Evolutionary conservation across 2,329 filamentous ascomycete species (phyloP).

Genomic region (Fusarium verrucosum): DNA sequence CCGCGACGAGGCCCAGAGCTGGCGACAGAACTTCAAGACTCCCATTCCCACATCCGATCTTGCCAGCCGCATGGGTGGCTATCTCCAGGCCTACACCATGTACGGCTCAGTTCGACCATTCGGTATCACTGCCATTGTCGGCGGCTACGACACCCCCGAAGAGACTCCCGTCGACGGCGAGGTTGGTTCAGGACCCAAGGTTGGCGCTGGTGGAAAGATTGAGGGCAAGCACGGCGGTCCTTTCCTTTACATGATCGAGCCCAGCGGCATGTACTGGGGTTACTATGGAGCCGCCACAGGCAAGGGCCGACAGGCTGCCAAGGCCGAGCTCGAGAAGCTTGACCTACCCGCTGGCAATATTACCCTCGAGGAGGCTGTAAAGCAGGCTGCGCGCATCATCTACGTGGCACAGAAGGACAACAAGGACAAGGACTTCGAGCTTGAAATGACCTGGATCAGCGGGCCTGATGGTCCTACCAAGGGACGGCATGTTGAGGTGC

Average conservation of each 20-base stretch:
- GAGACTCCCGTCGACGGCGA: slow-evolving; percentile 89
- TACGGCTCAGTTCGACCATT: slow-evolving; percentile 97
- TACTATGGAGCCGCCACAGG: slow-evolving; percentile 98
- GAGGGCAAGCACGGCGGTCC: slow-evolving; percentile 83
- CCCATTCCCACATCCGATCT: slow-evolving; percentile 90
- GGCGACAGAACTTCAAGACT: slow-evolving; percentile 93
- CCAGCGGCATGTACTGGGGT: slow-evolving; percentile 96
- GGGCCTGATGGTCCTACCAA: slow-evolving; percentile 85
- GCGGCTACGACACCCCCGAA: slow-evolving; percentile 89
- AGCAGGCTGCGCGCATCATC: slow-evolving; percentile 96
- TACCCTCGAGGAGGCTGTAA: slow-evolving; percentile 86
- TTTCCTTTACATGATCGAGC: slow-evolving; percentile 98
- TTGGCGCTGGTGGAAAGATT: slow-evolving; percentile 85
- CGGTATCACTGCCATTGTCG: slow-evolving; percentile 93
- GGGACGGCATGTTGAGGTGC: slow-evolving; percentile 92
- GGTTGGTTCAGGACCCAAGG: slow-evolving; percentile 81
- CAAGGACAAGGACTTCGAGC: slow-evolving; percentile 99
- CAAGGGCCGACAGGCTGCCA: slow-evolving; percentile 95
- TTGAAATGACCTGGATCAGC: slow-evolving; percentile 99
- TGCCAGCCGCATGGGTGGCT: slow-evolving; percentile 91
- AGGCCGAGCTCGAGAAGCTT: slow-evolving; percentile 98
- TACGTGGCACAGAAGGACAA: slow-evolving; percentile 98
- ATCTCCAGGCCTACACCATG: slow-evolving; percentile 96
- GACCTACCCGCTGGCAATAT: slow-evolving; percentile 82
- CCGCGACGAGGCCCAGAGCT: slow-evolving; percentile 89